A percentile compares a stretch with the other conserved stretches of the same genome.
phyloP scores from a whole-genome alignment of 805 yeast genomes.

The Candida verbasci region DNA sequence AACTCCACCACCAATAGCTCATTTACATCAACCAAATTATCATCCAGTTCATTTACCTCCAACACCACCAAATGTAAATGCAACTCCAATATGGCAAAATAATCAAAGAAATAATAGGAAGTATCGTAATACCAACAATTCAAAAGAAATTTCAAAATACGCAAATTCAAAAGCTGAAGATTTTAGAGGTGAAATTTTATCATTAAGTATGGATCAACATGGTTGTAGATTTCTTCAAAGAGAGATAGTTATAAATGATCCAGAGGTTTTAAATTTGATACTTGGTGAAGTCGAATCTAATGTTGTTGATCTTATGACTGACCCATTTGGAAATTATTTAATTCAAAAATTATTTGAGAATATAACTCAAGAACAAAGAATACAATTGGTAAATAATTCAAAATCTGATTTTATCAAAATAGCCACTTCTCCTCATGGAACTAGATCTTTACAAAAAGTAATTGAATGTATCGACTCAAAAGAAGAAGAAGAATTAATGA shows the following conservation, averaged over 20 bases:
- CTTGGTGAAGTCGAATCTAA: conserved; percentile 76
- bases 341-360: conserved; percentile 86
- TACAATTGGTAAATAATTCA: conserved; percentile 64
- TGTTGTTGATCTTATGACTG: conserved; percentile 85
- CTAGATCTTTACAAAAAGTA: conserved; percentile 88
- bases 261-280: conserved; percentile 62
- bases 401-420: conserved; percentile 70
- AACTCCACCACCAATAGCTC: too few species aligned
- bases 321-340: conserved; percentile 96
- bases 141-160: conserved; percentile 72
- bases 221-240: conserved; percentile 92
- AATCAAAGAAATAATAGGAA: too few species aligned
- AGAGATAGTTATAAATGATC: conserved; percentile 56
- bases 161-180: conserved; percentile 64
- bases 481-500: conserved; percentile 66
- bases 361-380: conserved; percentile 65
- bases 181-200: conserved; percentile 67
- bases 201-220: conserved; percentile 91
- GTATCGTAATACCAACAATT: conserved; percentile 32
- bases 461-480: conserved; percentile 75
- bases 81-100: too few species aligned
- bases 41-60: too few species aligned
- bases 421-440: conserved; percentile 92
- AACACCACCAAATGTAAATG: too few species aligned
- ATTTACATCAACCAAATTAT: too few species aligned